Percentiles rank a stretch among this genome's conserved stretches.
These are phyloP conservation scores for Pichia sp. DNA, from an alignment of 1,139 yeast genomes.

Conservation along the genomic window DNA sequence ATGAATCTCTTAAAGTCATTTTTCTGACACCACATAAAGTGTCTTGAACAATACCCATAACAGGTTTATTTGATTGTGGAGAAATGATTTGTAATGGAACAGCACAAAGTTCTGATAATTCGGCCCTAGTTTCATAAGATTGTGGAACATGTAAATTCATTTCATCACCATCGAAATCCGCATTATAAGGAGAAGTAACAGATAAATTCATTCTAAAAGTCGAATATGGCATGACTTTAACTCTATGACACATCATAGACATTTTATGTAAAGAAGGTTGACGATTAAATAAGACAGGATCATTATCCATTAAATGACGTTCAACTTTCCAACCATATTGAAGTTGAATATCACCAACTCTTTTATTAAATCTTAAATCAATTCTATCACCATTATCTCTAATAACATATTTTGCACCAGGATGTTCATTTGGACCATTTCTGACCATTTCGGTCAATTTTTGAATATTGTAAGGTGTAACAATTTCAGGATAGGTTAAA, in stretches of 20 bases:
- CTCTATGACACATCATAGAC: slow-evolving; percentile 99
- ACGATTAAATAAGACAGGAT: slow-evolving; percentile 96
- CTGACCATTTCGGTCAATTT: slow-evolving; percentile 86
- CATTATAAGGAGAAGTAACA: slow-evolving; percentile 97
- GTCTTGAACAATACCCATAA: slow-evolving; percentile 99
- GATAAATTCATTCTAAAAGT: slow-evolving; percentile 94
- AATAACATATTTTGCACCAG: slow-evolving; percentile 97
- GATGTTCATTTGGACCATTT: slow-evolving; percentile 98
- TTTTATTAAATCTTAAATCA: slow-evolving; percentile 90
- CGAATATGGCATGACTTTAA: slow-evolving; percentile 97
- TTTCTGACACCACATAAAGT: slow-evolving; percentile 96
- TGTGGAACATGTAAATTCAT: slow-evolving; percentile 99
- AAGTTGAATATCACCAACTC: slow-evolving; percentile 96
- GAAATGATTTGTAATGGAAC: slow-evolving; percentile 97
- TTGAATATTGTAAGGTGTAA: slow-evolving; percentile 95
- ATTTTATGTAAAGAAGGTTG: slow-evolving; percentile 98
- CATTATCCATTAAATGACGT: slow-evolving; percentile 95
- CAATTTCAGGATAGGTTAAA: slow-evolving; percentile 92
- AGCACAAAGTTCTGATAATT: slow-evolving; percentile 87
- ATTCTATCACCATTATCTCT: slow-evolving; percentile 99
- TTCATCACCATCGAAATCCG: slow-evolving; percentile 99
- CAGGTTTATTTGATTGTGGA: slow-evolving; percentile 97
- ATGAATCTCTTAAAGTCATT: slow-evolving; percentile 84
- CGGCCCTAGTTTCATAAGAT: slow-evolving; percentile 96
- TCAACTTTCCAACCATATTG: slow-evolving; percentile 99